Evolutionary conservation across 768 basidiomycete species (phyloP), one percentile per base, ranked within the genome.

Genomic region (Mycena latifolia): DNA sequence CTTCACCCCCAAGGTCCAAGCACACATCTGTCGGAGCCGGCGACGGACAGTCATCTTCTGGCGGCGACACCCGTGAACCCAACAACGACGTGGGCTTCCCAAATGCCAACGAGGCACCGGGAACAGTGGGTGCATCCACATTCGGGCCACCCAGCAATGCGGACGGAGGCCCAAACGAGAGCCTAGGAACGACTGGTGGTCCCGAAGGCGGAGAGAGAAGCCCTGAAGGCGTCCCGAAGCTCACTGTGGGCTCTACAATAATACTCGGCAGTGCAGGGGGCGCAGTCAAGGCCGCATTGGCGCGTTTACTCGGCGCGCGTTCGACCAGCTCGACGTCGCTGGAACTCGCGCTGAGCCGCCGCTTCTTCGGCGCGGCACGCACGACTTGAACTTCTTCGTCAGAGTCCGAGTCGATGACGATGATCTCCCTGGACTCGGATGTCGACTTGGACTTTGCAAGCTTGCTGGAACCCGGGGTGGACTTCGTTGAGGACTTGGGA

Each of bases 331-430:
- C 55, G 35, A 63, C 78, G 15, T 77, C 77, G 52, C 63, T 57
- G 2, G 77, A 77, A 61, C 71, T 75, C 22, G 29, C 55, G 58
- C 70, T 72, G 18, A 58, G 51, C 60, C 69, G 73, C 6, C 74
- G 74, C 58, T 70, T 76, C 63, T 57, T 73, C 33, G 43, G 55
- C 31, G 14, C 35, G 20, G 46, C 20, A 24, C 47, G 56, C 33
- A 33, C 11, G 33, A 58, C 59, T 41, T 57, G 55, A 8, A 66
- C 59, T 47, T 65, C 71, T 5, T 75, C 74, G 28, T 89, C 88
- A 55, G 84, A 84, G 69, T 89, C 89, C 22, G 89, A 89, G 72
- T 90, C 89, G 60, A 91, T 85, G 61, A 89, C 76, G 51, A 90
- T 89, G 66, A 89, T 72, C 67, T 89, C 85, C 66, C 74, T 55